Base-by-base conservation (phyloP, 2,329 filamentous ascomycete genomes). In the Fusarium vanettenii region DNA sequence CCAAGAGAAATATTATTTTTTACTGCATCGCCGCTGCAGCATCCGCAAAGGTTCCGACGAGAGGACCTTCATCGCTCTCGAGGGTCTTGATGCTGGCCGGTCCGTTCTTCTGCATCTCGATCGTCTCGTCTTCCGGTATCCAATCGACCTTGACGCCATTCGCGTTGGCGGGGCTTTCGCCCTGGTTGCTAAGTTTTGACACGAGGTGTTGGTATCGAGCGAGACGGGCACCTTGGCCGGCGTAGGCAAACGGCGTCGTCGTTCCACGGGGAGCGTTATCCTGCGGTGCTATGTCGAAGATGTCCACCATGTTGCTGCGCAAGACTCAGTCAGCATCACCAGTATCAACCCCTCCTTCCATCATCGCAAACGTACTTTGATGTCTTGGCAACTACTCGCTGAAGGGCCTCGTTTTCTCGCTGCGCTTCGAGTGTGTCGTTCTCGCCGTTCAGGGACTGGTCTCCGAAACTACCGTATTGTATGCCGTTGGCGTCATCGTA, bases 261-360 rank as follows among this genome's bases (percentile, higher is more conserved):
- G 80, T 69, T 72, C 82, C 77, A 75, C 85, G 77, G 71, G 80
- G 76, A 60, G 79, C 77, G 37, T 83, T 81, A 68, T 87, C 86
- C 67, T 88, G 87, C 25, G 89, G 89, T 39, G 88, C 87, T 78
- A 92, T 91, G 72, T 92, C 90, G 82, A 92, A 92, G 56, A 92
- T 89, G 79, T 92, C 91, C 70, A 92, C 90, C 83, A 92, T 89
- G 77, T 92, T 91, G 78, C 91, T 92, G 78, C 60, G 71, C 56
- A 35, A 55, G 27, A 35, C 27, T 27, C 22, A 14, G 50, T 79
- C 43, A 78, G 69, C 55, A 33, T 56, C 29, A 20, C n/a, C 22
- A 29, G 6, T 27, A 9, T 37, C 50, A 25, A 25, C 55, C 50
- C 29, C 56, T 52, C 31, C 56, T 55, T 37, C 39, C 31, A 27